These are phyloP conservation scores for Cornus kousa DNA, from an alignment of 148 eudicot genomes.

Conservation along the genomic window DNA sequence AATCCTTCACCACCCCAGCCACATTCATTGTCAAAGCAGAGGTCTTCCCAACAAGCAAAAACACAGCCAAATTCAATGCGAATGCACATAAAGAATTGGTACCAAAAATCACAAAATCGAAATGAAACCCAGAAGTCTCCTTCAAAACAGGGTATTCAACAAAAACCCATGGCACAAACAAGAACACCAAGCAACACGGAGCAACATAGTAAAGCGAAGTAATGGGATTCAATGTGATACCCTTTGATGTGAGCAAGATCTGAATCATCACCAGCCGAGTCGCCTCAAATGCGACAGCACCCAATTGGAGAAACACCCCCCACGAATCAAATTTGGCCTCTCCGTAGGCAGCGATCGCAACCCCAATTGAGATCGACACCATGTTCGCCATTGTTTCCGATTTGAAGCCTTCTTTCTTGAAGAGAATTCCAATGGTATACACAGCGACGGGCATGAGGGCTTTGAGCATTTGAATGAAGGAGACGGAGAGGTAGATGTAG, in stretches of 20 bases:
- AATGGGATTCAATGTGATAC: conserved; percentile 20
- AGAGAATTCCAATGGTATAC: conserved; percentile 41
- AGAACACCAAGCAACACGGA: conserved; percentile 20
- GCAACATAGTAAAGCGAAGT: conserved; percentile 21
- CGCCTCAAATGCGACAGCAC: conserved; percentile 58
- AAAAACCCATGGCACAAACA: conserved; percentile 16
- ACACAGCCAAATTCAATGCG: conserved; percentile 66
- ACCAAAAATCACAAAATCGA: conserved; percentile 52
- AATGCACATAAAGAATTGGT: conserved; percentile 56
- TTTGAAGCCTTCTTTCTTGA: conserved; percentile 43
- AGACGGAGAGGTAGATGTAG: conserved; percentile 64
- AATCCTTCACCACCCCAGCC: conserved; percentile 71
- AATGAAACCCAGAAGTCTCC: conserved; percentile 25
- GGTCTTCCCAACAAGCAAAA: conserved; percentile 64
- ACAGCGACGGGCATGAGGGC: conserved; percentile 70
- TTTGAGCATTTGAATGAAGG: conserved; percentile 73
- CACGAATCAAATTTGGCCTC: conserved; percentile 55
- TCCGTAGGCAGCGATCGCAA: conserved; percentile 63
- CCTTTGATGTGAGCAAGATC: conserved; percentile 15
- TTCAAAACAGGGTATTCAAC: conserved; percentile 25
- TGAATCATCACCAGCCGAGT: conserved; percentile 63
- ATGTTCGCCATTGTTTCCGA: conserved; percentile 46
- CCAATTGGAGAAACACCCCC: conserved; percentile 52
- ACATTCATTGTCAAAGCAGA: conserved; percentile 76
- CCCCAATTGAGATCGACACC: conserved; percentile 59